phyloP scores from a whole-genome alignment of 768 basidiomycete species.

The Boletus tomentosulus region DNA sequence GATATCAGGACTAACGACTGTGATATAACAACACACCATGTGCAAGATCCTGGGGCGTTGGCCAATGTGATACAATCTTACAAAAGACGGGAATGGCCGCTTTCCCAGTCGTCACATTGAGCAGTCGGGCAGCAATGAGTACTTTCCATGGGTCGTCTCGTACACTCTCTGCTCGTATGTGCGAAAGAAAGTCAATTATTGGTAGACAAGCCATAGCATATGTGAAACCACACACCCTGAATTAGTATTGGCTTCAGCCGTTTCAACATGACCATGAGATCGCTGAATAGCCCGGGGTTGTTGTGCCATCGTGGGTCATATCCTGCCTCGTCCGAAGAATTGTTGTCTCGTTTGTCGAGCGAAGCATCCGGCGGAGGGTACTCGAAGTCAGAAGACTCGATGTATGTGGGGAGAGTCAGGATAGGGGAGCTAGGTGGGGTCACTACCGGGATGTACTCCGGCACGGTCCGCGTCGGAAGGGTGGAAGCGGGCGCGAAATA shows the following conservation, averaged over 20 bases:
- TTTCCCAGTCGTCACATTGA: constrained; percentile 67
- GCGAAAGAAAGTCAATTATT: not conserved
- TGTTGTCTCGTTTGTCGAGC: not conserved
- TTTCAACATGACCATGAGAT: constrained; percentile 25
- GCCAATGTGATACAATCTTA: constrained; percentile 53
- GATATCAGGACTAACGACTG: not conserved
- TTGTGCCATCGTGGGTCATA: not conserved
- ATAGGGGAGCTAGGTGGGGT: constrained; percentile 4
- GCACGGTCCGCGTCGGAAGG: not conserved
- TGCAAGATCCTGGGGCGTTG: constrained; percentile 50
- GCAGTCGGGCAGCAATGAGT: constrained; percentile 58
- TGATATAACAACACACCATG: constrained; percentile 39
- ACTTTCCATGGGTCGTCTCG: constrained; percentile 64
- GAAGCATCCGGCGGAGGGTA: not conserved
- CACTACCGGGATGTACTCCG: not conserved
- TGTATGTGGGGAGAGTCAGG: constrained; percentile 3
- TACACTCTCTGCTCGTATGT: constrained; percentile 40
- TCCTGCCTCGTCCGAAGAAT: not conserved
- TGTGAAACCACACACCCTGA: constrained; percentile 20
- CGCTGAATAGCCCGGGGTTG: constrained; percentile 9
- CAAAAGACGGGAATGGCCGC: constrained; percentile 64
- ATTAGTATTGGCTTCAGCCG: constrained; percentile 31
- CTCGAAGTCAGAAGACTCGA: constrained; percentile 6
- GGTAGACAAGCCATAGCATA: not conserved
- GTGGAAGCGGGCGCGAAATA: constrained; percentile 9